These are phyloP conservation scores for Aphanocladium album DNA, from an alignment of 2,329 filamentous ascomycete species.

Conservation along the genomic window DNA sequence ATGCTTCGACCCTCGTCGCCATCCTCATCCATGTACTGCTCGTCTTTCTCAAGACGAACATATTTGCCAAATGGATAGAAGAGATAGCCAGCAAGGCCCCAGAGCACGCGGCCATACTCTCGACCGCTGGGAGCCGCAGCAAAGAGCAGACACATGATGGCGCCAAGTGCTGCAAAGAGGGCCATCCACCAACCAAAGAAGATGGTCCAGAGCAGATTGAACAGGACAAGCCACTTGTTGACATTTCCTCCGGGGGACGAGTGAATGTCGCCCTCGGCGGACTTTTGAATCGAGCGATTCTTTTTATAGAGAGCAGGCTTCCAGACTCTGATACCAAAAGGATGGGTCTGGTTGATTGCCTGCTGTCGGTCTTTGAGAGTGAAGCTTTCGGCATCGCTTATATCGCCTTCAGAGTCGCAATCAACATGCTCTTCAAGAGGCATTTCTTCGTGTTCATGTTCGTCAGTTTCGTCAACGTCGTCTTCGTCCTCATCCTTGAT, in stretches of 20 bases:
- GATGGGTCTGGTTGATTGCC: constrained; percentile 97
- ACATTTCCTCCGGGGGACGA: constrained; percentile 86
- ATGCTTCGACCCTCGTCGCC: constrained; percentile 94
- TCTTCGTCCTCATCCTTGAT: constrained; percentile 22
- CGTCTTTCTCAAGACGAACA: constrained; percentile 87
- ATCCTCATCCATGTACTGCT: constrained; percentile 90
- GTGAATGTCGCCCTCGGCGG: constrained; percentile 93
- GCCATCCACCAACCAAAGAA: constrained; percentile 97
- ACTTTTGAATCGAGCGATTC: constrained; percentile 90
- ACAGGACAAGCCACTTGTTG: constrained; percentile 75
- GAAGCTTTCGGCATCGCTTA: constrained; percentile 95
- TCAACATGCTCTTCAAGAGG: constrained; percentile 45
- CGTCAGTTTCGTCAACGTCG: constrained; percentile 25
- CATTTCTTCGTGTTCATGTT: constrained; percentile 38
- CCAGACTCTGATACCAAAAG: constrained; percentile 98
- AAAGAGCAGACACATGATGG: constrained; percentile 72
- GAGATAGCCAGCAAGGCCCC: constrained; percentile 78
- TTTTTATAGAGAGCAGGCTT: constrained; percentile 99
- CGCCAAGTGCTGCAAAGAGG: constrained; percentile 66
- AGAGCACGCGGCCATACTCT: constrained; percentile 81
- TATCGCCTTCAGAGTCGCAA: constrained; percentile 62
- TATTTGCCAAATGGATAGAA: constrained; percentile 98
- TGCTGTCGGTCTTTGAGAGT: constrained; percentile 95
- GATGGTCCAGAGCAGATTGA: constrained; percentile 87
- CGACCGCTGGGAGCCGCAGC: constrained; percentile 72